Conservation (phyloP, 306 rosid genomes). For the Rubus parviflorus region DNA sequence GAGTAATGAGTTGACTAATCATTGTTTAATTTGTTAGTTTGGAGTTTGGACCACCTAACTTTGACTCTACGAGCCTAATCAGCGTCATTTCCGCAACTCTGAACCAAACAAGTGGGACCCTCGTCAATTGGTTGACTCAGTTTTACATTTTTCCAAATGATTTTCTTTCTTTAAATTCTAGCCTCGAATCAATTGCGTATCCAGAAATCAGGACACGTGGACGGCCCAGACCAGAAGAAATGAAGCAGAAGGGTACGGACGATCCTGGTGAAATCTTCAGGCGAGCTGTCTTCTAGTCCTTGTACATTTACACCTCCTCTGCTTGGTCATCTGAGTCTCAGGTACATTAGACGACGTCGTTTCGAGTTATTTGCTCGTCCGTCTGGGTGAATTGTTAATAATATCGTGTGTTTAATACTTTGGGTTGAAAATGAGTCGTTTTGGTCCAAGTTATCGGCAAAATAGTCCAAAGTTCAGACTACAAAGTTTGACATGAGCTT, state of each 20-base stretch:
- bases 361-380: background rate
- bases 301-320: background rate
- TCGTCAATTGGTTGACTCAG: background rate
- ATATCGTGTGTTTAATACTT: too few relatives aligned
- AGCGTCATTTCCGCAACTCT: background rate
- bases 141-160: background rate
- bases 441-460: constrained; percentile 52
- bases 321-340: background rate
- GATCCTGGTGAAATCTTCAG: constrained; percentile 18
- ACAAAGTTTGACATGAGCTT: background rate
- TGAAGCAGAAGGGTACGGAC: background rate
- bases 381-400: too few relatives aligned
- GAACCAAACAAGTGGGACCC: constrained; percentile 10
- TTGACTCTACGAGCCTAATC: constrained; percentile 22
- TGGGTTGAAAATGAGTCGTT: constrained; percentile 13
- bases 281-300: background rate
- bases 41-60: constrained; percentile 34
- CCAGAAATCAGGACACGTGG: background rate
- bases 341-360: background rate
- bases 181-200: background rate
- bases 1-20: constrained; percentile 37
- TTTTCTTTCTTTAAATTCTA: background rate
- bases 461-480: constrained; percentile 27
- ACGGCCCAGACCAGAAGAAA: constrained; percentile 16
- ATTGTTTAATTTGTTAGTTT: background rate